Conservation (phyloP, 148 eudicot genomes). For the Nepenthes mirabilis region DNA sequence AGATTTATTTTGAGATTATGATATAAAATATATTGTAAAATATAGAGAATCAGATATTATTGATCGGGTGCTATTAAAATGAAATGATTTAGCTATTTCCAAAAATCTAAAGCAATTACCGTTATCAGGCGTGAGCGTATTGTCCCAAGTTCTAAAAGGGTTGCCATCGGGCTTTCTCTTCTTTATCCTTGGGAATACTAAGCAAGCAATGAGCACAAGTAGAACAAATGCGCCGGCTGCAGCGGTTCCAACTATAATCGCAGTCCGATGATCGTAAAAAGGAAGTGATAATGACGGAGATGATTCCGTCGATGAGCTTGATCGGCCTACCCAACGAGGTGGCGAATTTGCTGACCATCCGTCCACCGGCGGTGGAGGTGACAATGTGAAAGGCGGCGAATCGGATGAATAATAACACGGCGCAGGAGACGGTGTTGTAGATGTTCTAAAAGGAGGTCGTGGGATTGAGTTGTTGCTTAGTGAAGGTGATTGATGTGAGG, state of each 20-base stretch:
- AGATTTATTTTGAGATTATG: too few relatives aligned
- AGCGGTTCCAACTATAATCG: background rate
- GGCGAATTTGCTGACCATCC: background rate
- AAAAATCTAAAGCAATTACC: background rate
- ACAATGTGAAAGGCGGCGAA: background rate
- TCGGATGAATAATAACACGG: background rate
- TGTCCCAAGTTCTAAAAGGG: background rate
- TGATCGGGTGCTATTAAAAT: too few relatives aligned
- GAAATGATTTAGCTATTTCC: too few relatives aligned
- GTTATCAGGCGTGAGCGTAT: background rate
- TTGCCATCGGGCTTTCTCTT: background rate
- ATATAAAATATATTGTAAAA: too few relatives aligned
- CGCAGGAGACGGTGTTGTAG: background rate
- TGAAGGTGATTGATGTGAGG: background rate
- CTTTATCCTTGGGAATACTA: background rate
- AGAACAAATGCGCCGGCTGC: background rate
- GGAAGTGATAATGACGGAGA: background rate
- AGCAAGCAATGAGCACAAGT: background rate
- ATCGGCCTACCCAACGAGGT: background rate
- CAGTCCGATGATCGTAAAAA: background rate
- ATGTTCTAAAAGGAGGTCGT: slow-evolving; percentile 1
- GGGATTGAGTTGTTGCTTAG: slow-evolving; percentile 10
- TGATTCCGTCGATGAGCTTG: background rate
- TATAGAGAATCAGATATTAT: too few relatives aligned
- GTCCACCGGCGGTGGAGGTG: background rate